A percentile compares a stretch with the other conserved stretches of the same genome.
Evolutionary conservation across 768 basidiomycete genomes (phyloP).

Genomic region (Hypsizygus marmoreus): DNA sequence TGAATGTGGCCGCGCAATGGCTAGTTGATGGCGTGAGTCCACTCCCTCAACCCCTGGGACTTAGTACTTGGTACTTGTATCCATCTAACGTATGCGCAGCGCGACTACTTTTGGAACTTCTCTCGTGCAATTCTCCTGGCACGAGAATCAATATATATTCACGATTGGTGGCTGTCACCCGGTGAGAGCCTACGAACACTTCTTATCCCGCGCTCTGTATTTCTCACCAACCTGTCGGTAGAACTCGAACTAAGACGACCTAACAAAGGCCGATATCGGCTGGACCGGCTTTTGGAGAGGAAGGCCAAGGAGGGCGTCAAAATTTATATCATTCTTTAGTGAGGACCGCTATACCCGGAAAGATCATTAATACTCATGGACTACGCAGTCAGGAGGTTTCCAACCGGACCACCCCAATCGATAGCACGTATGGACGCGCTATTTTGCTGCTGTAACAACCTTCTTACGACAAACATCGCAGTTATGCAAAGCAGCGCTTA

Average conservation of each 20-base stretch:
- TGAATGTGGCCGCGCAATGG: conserved; percentile 97
- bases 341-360: conserved; percentile 25
- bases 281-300: conserved; percentile 82
- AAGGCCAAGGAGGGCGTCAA: conserved; percentile 97
- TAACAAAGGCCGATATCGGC: conserved; percentile 77
- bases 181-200: conserved; percentile 41
- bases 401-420: conserved; percentile 89
- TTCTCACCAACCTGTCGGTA: conserved; percentile 23
- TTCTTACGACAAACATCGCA: conserved; percentile 25
- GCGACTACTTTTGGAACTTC: conserved; percentile 98
- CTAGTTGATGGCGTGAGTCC: conserved; percentile 89
- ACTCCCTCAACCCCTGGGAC: background rate
- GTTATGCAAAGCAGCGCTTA: conserved; percentile 86
- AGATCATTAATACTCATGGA: conserved; percentile 8
- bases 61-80: conserved; percentile 3
- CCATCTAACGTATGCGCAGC: too few species aligned
- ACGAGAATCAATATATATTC: conserved; percentile 87
- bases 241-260: conserved; percentile 88
- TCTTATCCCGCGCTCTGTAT: background rate
- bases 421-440: conserved; percentile 72
- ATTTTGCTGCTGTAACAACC: conserved; percentile 4
- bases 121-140: conserved; percentile 90
- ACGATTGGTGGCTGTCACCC: conserved; percentile 98
- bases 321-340: conserved; percentile 95
- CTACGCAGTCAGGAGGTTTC: conserved; percentile 88